A percentile compares a stretch with the other conserved stretches of the same genome.
These are phyloP conservation scores for Colletotrichum gloeosporioides DNA, from an alignment of 2,329 filamentous ascomycete species.

Conservation along the genomic window DNA sequence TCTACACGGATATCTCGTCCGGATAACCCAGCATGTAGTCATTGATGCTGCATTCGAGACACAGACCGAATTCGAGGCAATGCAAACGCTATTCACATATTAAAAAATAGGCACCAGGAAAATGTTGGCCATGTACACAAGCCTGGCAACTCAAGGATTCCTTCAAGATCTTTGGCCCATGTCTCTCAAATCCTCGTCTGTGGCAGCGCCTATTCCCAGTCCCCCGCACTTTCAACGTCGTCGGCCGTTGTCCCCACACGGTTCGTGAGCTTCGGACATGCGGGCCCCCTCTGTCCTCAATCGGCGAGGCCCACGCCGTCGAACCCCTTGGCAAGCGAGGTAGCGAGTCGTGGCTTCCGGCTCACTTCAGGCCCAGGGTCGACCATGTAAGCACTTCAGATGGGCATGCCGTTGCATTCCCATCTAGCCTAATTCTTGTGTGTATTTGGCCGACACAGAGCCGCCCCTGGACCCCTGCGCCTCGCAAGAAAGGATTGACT, in stretches of 20 bases:
- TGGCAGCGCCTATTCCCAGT: background rate
- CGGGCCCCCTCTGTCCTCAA: background rate
- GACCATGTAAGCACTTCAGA: background rate
- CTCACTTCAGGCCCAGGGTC: background rate
- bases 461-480: conserved; percentile 12
- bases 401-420: conserved; percentile 1
- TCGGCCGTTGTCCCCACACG: background rate
- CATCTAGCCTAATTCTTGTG: background rate
- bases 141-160: background rate
- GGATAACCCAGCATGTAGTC: background rate
- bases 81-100: background rate
- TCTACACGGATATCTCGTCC: background rate
- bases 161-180: background rate
- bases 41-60: background rate
- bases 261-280: background rate
- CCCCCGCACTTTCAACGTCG: background rate
- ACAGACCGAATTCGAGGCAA: background rate
- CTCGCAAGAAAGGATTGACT: conserved; percentile 6
- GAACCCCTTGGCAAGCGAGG: background rate
- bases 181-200: background rate
- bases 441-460: conserved; percentile 1
- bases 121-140: background rate
- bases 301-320: background rate
- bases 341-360: background rate
- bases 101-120: background rate